Evolutionary conservation across 2,329 filamentous ascomycete species (phyloP).

Genomic region (Ceratocystis albifundus): DNA sequence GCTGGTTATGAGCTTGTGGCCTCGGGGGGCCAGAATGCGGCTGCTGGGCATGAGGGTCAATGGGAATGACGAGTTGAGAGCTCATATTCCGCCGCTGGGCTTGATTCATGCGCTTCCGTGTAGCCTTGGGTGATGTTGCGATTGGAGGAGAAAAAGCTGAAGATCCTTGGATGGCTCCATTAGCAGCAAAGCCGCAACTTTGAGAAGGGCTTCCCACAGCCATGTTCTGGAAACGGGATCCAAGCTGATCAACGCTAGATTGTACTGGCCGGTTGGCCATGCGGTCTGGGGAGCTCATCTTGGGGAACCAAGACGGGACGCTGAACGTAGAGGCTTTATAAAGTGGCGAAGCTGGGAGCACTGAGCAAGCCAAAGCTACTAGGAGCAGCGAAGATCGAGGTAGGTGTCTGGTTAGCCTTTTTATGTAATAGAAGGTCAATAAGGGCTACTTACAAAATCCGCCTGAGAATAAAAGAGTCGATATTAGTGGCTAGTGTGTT

Average conservation of each 20-base stretch:
- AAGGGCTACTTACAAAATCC: too few relatives aligned
- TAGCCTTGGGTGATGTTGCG: slow-evolving; percentile 8
- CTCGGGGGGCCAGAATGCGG: neutral
- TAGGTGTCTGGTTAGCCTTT: too few relatives aligned
- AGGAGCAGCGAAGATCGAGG: too few relatives aligned
- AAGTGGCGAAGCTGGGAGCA: too few relatives aligned
- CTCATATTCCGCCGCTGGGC: slow-evolving; percentile 53
- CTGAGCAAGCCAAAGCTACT: too few relatives aligned
- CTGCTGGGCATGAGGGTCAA: slow-evolving; percentile 36
- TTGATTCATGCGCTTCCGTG: slow-evolving; percentile 44
- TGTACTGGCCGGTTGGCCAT: slow-evolving; percentile 1
- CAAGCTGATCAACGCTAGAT: slow-evolving; percentile 1
- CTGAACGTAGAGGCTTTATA: neutral
- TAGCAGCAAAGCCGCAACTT: neutral
- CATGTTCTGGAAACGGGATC: slow-evolving; percentile 13
- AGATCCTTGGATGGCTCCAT: neutral
- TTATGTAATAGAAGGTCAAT: too few relatives aligned
- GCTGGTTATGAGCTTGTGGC: neutral
- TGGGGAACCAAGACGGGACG: neutral
- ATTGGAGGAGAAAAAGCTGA: neutral
- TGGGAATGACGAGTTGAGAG: slow-evolving; percentile 45
- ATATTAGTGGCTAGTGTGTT: too few relatives aligned
- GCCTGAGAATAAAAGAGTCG: too few relatives aligned
- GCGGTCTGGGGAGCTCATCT: neutral
- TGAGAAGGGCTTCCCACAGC: neutral